Percentiles rank a stretch among this genome's conserved stretches.
Conservation (phyloP, 371 early-diverging fungal species). For the Nematocida minor region DNA sequence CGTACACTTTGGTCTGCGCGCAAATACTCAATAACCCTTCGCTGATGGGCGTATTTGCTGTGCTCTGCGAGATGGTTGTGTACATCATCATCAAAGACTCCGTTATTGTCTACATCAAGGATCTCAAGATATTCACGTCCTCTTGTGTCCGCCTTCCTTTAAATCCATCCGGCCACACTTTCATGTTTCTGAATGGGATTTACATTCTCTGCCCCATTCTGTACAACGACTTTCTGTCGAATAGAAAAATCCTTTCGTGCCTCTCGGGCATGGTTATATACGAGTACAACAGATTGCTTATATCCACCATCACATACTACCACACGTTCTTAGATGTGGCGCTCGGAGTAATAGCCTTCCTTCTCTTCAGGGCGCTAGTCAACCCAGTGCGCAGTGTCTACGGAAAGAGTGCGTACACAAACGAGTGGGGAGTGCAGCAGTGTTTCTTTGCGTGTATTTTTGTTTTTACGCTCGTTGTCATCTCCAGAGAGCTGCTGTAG, state of each 20-base stretch:
- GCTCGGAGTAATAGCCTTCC: conserved; percentile 29
- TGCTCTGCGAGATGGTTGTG: background rate
- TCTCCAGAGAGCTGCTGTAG: background rate
- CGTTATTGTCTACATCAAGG: conserved; percentile 27
- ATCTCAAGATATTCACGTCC: background rate
- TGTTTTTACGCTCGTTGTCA: background rate
- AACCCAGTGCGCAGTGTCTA: conserved; percentile 14
- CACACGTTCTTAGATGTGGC: conserved; percentile 36
- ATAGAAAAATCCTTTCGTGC: background rate
- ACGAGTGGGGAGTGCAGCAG: conserved; percentile 5
- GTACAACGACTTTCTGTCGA: background rate
- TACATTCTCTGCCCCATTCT: conserved; percentile 16
- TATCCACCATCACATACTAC: conserved; percentile 15
- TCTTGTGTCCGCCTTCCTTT: background rate
- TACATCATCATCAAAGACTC: conserved; percentile 33
- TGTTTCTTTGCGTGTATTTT: background rate
- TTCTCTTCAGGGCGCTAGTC: conserved; percentile 12
- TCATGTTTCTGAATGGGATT: conserved; percentile 45
- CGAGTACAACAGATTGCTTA: conserved; percentile 27
- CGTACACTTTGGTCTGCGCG: conserved; percentile 4
- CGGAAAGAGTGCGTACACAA: background rate
- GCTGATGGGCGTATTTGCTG: background rate
- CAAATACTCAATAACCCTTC: background rate
- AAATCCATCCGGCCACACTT: conserved; percentile 51
- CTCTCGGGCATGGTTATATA: background rate